phyloP scores from a whole-genome alignment of 768 basidiomycete genomes.

The Suillus tomentosus region DNA sequence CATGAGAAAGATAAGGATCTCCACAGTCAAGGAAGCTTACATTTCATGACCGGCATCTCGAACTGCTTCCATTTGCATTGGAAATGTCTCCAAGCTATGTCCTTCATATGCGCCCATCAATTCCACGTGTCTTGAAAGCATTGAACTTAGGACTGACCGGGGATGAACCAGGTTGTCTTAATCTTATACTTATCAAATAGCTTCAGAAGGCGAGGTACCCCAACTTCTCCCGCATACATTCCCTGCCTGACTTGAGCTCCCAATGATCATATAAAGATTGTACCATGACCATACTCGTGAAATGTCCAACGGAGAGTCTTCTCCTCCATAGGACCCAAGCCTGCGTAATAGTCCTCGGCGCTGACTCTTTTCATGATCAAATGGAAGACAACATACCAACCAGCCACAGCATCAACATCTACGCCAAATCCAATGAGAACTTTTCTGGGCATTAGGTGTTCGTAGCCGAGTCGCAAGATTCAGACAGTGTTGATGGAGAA shows the following conservation, averaged over 20 bases:
- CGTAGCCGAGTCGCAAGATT: not conserved
- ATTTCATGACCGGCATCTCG: slow-evolving; percentile 77
- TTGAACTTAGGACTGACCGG: slow-evolving; percentile 41
- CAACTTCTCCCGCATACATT: slow-evolving; percentile 78
- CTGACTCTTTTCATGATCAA: slow-evolving; percentile 1
- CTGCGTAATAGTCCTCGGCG: slow-evolving; percentile 30
- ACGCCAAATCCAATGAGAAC: slow-evolving; percentile 65
- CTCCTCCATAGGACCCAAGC: slow-evolving; percentile 77
- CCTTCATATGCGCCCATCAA: slow-evolving; percentile 35
- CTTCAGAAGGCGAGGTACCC: slow-evolving; percentile 66
- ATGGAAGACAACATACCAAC: slow-evolving; percentile 49
- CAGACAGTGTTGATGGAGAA: not conserved
- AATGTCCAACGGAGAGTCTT: slow-evolving; percentile 70
- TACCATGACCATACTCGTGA: slow-evolving; percentile 44
- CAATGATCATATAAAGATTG: not conserved
- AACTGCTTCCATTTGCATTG: slow-evolving; percentile 66
- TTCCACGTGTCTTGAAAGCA: not conserved
- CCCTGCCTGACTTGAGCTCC: slow-evolving; percentile 38
- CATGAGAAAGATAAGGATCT: not conserved
- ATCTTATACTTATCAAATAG: slow-evolving; percentile 71
- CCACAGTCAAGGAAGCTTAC: slow-evolving; percentile 29
- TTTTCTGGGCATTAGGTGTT: slow-evolving; percentile 50
- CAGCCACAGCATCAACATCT: slow-evolving; percentile 77
- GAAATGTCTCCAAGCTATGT: slow-evolving; percentile 76
- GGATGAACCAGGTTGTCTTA: slow-evolving; percentile 75